Conservation (phyloP, 495 filamentous ascomycete genomes). For the Letharia columbiana region DNA sequence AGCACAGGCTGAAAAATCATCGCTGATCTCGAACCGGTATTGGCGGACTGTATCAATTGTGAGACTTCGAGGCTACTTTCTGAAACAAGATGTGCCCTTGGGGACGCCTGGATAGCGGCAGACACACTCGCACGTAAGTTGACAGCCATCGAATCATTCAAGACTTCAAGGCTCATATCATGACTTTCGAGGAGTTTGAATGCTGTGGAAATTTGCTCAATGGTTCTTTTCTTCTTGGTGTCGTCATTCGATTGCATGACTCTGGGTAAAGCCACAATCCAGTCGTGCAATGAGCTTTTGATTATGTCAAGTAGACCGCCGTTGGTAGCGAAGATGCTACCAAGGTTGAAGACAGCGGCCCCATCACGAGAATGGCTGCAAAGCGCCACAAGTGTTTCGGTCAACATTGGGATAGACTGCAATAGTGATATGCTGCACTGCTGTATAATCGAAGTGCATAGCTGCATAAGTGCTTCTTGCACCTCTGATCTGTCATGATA, state of each 20-base stretch:
- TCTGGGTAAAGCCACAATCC: conserved; percentile 71
- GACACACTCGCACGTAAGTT: conserved; percentile 42
- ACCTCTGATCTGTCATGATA: conserved; percentile 66
- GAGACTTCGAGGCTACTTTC: conserved; percentile 20
- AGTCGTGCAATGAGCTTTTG: conserved; percentile 66
- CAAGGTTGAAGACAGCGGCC: conserved; percentile 36
- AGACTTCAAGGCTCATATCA: conserved; percentile 57
- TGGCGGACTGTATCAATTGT: conserved; percentile 5
- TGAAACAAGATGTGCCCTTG: conserved; percentile 27
- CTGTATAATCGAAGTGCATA: conserved; percentile 68
- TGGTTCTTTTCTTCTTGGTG: conserved; percentile 56
- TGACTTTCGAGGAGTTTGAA: conserved; percentile 59
- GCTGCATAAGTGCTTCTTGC: conserved; percentile 51
- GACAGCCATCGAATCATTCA: conserved; percentile 58
- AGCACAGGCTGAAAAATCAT: conserved; percentile 52
- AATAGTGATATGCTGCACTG: conserved; percentile 65
- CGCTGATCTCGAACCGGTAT: conserved; percentile 21
- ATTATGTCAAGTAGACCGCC: conserved; percentile 55
- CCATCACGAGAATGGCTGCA: conserved; percentile 40
- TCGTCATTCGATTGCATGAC: conserved; percentile 83
- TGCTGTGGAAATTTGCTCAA: conserved; percentile 64
- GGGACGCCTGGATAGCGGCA: conserved; percentile 32
- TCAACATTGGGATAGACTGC: conserved; percentile 59
- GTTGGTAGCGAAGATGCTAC: conserved; percentile 53
- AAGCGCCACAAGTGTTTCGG: conserved; percentile 75